Percentiles rank a stretch among this genome's conserved stretches.
Evolutionary conservation across 495 filamentous ascomycete genomes (phyloP).

Genomic region (Aspergillus cavernicola): DNA sequence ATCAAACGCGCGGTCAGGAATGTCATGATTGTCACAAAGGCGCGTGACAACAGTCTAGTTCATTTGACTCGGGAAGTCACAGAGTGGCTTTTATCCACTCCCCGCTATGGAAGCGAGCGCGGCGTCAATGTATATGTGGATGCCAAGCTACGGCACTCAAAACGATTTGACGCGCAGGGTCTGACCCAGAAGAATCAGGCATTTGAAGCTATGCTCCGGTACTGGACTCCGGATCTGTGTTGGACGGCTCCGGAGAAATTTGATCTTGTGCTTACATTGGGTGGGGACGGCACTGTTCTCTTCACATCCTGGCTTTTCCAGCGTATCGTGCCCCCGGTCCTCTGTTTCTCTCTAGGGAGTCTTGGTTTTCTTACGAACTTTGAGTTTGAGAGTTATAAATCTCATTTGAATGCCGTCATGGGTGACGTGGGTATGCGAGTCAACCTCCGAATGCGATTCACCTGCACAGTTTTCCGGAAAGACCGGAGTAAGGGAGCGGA

Average conservation of each 20-base stretch:
- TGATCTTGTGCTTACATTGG: slow-evolving; percentile 86
- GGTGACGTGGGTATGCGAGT: slow-evolving; percentile 90
- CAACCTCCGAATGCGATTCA: slow-evolving; percentile 95
- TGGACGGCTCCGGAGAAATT: slow-evolving; percentile 86
- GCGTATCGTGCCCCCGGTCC: slow-evolving; percentile 81
- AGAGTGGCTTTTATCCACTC: slow-evolving; percentile 80
- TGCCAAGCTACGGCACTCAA: slow-evolving; percentile 78
- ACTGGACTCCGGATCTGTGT: slow-evolving; percentile 94
- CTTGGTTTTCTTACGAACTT: slow-evolving; percentile 93
- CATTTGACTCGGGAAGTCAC: slow-evolving; percentile 79
- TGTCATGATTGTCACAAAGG: slow-evolving; percentile 97
- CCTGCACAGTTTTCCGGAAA: slow-evolving; percentile 82
- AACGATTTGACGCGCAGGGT: slow-evolving; percentile 75
- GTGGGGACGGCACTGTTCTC: slow-evolving; percentile 88
- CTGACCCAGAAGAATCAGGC: slow-evolving; percentile 67
- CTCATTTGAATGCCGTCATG: slow-evolving; percentile 80
- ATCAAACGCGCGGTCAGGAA: slow-evolving; percentile 83
- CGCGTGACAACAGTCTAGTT: slow-evolving; percentile 85
- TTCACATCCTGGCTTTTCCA: slow-evolving; percentile 95
- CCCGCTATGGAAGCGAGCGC: slow-evolving; percentile 72
- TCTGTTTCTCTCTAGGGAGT: slow-evolving; percentile 84
- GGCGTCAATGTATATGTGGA: slow-evolving; percentile 95
- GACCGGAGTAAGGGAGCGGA: slow-evolving; percentile 44
- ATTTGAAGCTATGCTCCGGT: slow-evolving; percentile 75
- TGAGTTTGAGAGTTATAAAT: slow-evolving; percentile 77